Base-by-base conservation (phyloP, 148 eudicot genomes). In the Chenopodium quinoa region DNA sequence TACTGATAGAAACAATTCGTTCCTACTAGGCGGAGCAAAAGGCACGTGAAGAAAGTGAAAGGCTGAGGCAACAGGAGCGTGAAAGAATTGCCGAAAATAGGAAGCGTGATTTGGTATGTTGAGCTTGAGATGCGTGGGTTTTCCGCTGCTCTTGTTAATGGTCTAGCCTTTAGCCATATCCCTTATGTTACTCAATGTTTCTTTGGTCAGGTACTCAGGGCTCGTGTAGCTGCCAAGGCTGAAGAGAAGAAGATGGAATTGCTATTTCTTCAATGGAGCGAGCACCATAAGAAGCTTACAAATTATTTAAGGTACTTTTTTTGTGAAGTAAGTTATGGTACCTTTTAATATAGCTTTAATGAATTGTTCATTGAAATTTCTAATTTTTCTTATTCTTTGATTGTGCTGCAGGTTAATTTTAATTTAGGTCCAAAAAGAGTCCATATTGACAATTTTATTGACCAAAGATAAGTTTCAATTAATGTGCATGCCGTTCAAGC, bases 401-500 rank as follows among this genome's bases (percentile, higher is more conserved):
- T 50, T 84, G 52, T 75, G 50, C 47, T 85, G 82, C 97, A 95
- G 99, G 99, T 95, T 95, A 95, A 90, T 92, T 95, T 90, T 95
- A 84, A 88, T 90, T 93, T 92, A 84, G 99, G 97, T 91, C 94
- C 91, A 86, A 90, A 80, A 95, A 90, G 97, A 90, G 85, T 95
- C 88, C 94, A 92, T 95, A 95, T 95, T 92, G 97, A 91, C 97
- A 93, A 90, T 95, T 93, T 93, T 92, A 89, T 91, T 91, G 97
- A 93, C 88, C 92, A 82, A 93, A 93, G 99, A 93, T 95, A 95
- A 95, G 99, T 93, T 90, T 92, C 97, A 86, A 79, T 89, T 87
- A 89, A 87, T 86, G 91, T 91, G 88, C 93, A 91, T 90, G 88
- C 86, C 73, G 82, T 84, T 89, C 88, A 88, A 85, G 90, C 89